Evolutionary conservation across 805 yeast genomes (phyloP).

Genomic region (Saccharomycopsis microspora): DNA sequence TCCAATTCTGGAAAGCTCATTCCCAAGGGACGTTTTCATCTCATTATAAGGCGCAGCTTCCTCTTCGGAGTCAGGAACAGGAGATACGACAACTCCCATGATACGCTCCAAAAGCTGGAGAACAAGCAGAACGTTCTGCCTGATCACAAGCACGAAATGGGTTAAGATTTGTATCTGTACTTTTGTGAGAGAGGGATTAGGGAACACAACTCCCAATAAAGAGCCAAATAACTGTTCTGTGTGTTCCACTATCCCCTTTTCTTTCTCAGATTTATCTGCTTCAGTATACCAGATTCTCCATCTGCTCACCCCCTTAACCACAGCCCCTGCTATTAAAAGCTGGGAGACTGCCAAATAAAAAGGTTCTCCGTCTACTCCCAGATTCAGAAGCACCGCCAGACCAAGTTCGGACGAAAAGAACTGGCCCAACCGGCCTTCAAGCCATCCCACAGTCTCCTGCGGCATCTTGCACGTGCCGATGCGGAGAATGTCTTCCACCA

Average conservation of each 20-base stretch:
- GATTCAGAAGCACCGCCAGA: slow-evolving; percentile 43
- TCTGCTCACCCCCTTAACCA: slow-evolving; percentile 83
- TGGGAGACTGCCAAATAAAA: slow-evolving; percentile 71
- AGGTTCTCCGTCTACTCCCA: slow-evolving; percentile 45
- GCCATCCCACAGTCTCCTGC: slow-evolving; percentile 70
- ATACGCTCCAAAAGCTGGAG: slow-evolving; percentile 79
- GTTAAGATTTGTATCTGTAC: slow-evolving; percentile 88
- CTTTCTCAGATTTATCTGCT: slow-evolving; percentile 37
- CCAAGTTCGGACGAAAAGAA: slow-evolving; percentile 71
- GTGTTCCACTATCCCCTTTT: slow-evolving; percentile 37
- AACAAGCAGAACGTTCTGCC: slow-evolving; percentile 42
- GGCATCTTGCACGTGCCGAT: slow-evolving; percentile 80
- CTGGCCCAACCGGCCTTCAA: slow-evolving; percentile 56
- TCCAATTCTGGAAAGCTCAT: slow-evolving; percentile 88
- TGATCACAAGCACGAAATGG: slow-evolving; percentile 87
- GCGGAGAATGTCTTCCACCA: slow-evolving; percentile 84
- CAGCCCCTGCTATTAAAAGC: slow-evolving; percentile 77
- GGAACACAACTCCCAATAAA: slow-evolving; percentile 60
- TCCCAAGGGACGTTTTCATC: slow-evolving; percentile 83
- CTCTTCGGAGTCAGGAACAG: slow-evolving; percentile 66
- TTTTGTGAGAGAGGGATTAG: slow-evolving; percentile 71
- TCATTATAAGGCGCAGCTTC: slow-evolving; percentile 75
- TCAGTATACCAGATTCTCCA: slow-evolving; percentile 89
- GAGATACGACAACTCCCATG: slow-evolving; percentile 75
- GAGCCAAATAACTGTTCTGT: slow-evolving; percentile 66